Evolutionary conservation across 805 yeast genomes (phyloP).

Genomic region (Candida lessepsii): DNA sequence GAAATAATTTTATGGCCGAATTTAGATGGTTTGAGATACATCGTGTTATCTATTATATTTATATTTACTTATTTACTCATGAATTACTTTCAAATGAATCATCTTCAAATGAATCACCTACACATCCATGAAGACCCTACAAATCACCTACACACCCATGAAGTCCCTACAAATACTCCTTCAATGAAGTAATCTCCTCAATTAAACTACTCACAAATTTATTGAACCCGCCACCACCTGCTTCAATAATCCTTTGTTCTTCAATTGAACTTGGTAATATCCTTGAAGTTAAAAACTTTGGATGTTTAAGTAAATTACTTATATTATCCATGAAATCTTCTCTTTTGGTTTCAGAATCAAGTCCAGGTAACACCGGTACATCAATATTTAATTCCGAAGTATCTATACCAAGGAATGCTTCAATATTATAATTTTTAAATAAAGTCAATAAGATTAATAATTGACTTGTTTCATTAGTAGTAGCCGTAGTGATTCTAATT

Average conservation of each 20-base stretch:
- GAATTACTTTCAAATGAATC: no score
- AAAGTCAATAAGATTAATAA: conserved; percentile 62
- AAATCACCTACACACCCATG: no score
- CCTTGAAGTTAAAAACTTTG: conserved; percentile 74
- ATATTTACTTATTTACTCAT: no score
- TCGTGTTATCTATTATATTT: no score
- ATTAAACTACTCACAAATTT: conserved; percentile 30
- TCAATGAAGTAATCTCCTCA: conserved; percentile 37
- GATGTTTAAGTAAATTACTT: conserved; percentile 78
- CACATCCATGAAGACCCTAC: no score
- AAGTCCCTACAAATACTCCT: conserved; percentile 27
- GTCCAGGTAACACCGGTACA: conserved; percentile 50
- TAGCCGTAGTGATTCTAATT: conserved; percentile 35
- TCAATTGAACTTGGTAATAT: conserved; percentile 62
- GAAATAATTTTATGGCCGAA: no score
- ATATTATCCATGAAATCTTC: conserved; percentile 60
- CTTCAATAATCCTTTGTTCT: conserved; percentile 58
- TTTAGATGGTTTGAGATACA: no score
- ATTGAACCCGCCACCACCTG: conserved; percentile 33
- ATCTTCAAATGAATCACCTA: no score
- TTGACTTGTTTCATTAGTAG: conserved; percentile 49
- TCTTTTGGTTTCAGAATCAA: conserved; percentile 58
- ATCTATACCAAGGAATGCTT: conserved; percentile 37
- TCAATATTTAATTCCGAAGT: conserved; percentile 18
- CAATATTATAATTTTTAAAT: conserved; percentile 52